Conservation (phyloP, 305 asterid species). For the Striga hermonthica region DNA sequence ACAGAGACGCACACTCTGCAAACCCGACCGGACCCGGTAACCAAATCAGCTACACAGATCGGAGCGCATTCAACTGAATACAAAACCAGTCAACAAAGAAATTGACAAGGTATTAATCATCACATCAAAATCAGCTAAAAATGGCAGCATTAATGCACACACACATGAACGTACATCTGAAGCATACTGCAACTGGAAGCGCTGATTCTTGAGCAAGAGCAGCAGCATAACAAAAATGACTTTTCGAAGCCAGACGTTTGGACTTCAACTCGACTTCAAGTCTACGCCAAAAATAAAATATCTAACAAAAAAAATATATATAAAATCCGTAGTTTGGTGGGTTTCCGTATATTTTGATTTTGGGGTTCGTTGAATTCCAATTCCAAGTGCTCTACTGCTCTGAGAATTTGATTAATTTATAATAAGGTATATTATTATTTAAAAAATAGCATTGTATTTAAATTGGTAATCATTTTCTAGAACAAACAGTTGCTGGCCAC, state of each 20-base stretch:
- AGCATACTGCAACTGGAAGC: slow-evolving; percentile 20
- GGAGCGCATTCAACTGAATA: slow-evolving; percentile 18
- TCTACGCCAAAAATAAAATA: slow-evolving; percentile 34
- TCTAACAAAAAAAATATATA: too few species aligned
- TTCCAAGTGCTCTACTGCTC: not conserved
- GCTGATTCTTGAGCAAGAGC: slow-evolving; percentile 17
- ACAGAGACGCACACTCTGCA: not conserved
- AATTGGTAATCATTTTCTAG: not conserved
- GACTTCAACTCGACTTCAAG: slow-evolving; percentile 36
- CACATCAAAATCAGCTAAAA: not conserved
- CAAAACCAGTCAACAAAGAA: not conserved
- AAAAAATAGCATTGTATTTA: not conserved
- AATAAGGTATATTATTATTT: not conserved
- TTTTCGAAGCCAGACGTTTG: slow-evolving; percentile 13
- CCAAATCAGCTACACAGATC: slow-evolving; percentile 23
- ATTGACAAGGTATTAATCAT: not conserved
- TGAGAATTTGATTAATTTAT: not conserved
- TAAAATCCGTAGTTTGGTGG: slow-evolving; percentile 23
- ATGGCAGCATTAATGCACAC: slow-evolving; percentile 5
- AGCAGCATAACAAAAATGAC: not conserved
- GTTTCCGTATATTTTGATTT: too few species aligned
- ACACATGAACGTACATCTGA: slow-evolving; percentile 10
- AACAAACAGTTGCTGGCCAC: not conserved
- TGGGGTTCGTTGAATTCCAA: slow-evolving; percentile 20
- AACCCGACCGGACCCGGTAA: not conserved